Evolutionary conservation across 2,329 filamentous ascomycete genomes (phyloP), one percentile per base, ranked within the genome.

Genomic region (Fusarium sp.): DNA sequence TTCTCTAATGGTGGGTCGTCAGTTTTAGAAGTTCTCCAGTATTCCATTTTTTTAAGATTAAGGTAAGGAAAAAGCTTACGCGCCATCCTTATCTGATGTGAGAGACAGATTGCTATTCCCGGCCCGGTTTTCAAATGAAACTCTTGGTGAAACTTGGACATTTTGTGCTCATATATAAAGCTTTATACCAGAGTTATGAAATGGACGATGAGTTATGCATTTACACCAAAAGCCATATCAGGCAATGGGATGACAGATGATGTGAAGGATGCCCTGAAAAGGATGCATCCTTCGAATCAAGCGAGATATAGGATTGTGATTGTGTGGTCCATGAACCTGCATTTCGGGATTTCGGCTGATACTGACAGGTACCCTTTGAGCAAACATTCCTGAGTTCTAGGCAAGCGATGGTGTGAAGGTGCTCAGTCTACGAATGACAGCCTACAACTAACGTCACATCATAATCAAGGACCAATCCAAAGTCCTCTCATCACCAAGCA

Each of bases 151-250:
- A 21, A 47, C 23, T 25, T 1, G 13, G 5, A 28, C 8, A 12
- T 10, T 5, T 18, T 53, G 15, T 16, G 9, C n/a, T n/a, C 3
- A 3, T 9, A 16, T 19, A 35, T 9, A 6, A 6, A 38, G 9
- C 3, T 1, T 21, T 53, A 12, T 53, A 3, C 2, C 1, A 9
- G 0, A 28, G 0, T 18, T 28, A 0, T 53, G 10, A 16, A 5
- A 21, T 9, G 0, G 0, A 37, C 5, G 16, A n/a, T 11, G 0
- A 6, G 0, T 5, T 25, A 16, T 38, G 5, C 19, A 37, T 28
- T 9, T 12, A 2, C 2, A 9, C 13, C 2, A 0, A 12, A 38
- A 21, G 15, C n/a, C 19, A 28, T 21, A 28, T 28, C 18, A 53
- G 15, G 23, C 8, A 28, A 37, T 3, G 7, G 12, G 2, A 28